A percentile compares a stretch with the other conserved stretches of the same genome.
phyloP scores from a whole-genome alignment of 2,329 filamentous ascomycete genomes.

The Chaetoscypha palmicola region DNA sequence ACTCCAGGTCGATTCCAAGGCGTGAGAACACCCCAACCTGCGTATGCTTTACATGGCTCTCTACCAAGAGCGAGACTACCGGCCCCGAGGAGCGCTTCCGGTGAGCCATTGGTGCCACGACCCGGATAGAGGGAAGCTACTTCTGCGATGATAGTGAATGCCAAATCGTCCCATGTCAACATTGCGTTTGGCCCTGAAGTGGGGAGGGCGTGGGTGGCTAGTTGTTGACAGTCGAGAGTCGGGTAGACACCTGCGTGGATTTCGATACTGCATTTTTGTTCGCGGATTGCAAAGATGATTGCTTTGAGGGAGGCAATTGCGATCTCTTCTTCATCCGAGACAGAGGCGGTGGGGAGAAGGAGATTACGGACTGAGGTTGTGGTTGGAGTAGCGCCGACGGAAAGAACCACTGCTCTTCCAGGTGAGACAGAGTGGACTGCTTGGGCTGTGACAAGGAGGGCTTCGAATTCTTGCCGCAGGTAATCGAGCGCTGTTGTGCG shows the following conservation, averaged over 20 bases:
- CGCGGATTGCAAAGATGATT: conserved; percentile 35
- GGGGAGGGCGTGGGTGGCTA: conserved; percentile 60
- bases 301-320: conserved; percentile 35
- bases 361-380: conserved; percentile 59
- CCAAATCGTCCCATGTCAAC: conserved; percentile 44
- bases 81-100: conserved; percentile 62
- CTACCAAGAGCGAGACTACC: conserved; percentile 65
- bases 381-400: conserved; percentile 72
- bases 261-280: conserved; percentile 47
- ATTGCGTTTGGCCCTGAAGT: conserved; percentile 20
- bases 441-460: conserved; percentile 41
- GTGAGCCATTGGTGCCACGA: conserved; percentile 40
- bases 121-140: conserved; percentile 61
- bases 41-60: conserved; percentile 65
- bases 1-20: conserved; percentile 42
- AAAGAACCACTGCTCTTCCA: conserved; percentile 43
- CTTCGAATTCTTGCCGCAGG: conserved; percentile 53
- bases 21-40: conserved; percentile 63
- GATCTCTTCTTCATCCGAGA: conserved; percentile 24
- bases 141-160: conserved; percentile 63
- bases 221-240: conserved; percentile 69
- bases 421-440: conserved; percentile 23
- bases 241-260: conserved; percentile 74
- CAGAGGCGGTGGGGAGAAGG: conserved; percentile 19
- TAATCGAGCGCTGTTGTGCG: conserved; percentile 52